Percentiles rank a stretch among this genome's conserved stretches.
phyloP scores from a whole-genome alignment of 192 early-diverging fungal species.

The Coemansia sp. region DNA sequence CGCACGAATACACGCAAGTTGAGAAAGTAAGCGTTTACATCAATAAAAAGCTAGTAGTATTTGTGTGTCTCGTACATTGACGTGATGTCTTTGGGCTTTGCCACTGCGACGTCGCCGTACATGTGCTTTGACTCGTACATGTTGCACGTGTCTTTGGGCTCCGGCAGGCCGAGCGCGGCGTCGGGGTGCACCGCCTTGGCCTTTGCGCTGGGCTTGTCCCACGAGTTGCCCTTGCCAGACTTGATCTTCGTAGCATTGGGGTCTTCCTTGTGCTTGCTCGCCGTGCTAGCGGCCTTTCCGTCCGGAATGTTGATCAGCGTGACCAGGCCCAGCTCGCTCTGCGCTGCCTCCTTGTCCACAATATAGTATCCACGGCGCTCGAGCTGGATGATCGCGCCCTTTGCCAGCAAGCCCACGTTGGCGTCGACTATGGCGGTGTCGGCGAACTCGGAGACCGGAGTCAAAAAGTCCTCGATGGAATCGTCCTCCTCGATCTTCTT shows the following conservation, averaged over 20 bases:
- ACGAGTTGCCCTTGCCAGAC: constrained; percentile 27
- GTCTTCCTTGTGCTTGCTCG: constrained; percentile 58
- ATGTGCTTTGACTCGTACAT: constrained; percentile 36
- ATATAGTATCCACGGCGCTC: constrained; percentile 97
- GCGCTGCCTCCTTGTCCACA: constrained; percentile 63
- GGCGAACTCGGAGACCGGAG: constrained; percentile 81
- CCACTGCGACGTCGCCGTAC: constrained; percentile 37
- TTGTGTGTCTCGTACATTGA: constrained; percentile 35
- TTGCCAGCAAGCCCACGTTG: constrained; percentile 59
- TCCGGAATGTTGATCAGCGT: constrained; percentile 90
- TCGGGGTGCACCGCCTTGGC: constrained; percentile 2
- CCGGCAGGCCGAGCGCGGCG: constrained; percentile 12
- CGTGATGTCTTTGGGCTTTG: constrained; percentile 9
- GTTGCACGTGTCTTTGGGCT: constrained; percentile 12
- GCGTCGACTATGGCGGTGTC: constrained; percentile 63
- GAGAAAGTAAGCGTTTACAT: neutral
- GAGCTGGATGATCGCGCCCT: constrained; percentile 89
- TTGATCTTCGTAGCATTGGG: neutral
- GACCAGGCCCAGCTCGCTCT: constrained; percentile 54
- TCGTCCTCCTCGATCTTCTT: constrained; percentile 95
- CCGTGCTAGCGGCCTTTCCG: constrained; percentile 73
- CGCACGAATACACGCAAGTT: constrained; percentile 10
- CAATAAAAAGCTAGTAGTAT: constrained; percentile 20
- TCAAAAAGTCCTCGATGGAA: constrained; percentile 75
- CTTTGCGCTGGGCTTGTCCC: constrained; percentile 42